Evolutionary conservation across 768 basidiomycete genomes (phyloP).

Genomic region (Suillus hirtellus): DNA sequence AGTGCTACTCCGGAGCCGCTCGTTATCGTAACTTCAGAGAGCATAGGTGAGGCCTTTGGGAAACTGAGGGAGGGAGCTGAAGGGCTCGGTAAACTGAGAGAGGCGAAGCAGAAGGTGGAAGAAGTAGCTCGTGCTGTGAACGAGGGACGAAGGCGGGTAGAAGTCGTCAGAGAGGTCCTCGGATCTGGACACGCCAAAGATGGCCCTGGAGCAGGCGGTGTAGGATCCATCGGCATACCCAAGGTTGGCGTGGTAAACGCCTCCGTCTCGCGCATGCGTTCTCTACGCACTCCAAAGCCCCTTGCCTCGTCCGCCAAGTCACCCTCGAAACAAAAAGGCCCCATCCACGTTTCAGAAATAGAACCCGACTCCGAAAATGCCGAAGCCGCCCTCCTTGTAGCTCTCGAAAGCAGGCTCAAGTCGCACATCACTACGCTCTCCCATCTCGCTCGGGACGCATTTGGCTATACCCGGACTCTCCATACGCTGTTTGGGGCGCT

Average conservation of each 20-base stretch:
- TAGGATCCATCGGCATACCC: constrained; percentile 40
- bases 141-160: constrained; percentile 71
- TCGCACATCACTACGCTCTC: constrained; percentile 58
- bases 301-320: constrained; percentile 19
- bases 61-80: constrained; percentile 22
- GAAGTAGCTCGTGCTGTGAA: constrained; percentile 76
- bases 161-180: constrained; percentile 78
- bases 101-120: constrained; percentile 62
- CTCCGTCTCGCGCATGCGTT: constrained; percentile 61
- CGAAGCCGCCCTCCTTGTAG: constrained; percentile 53
- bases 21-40: constrained; percentile 11
- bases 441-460: constrained; percentile 58
- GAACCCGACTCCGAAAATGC: constrained; percentile 34
- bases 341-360: not conserved
- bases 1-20: constrained; percentile 65
- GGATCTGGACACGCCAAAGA: constrained; percentile 37
- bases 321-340: constrained; percentile 28
- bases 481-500: constrained; percentile 50
- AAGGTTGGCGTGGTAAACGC: constrained; percentile 48
- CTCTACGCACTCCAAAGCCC: constrained; percentile 36
- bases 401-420: constrained; percentile 57
- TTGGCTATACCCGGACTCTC: constrained; percentile 62
- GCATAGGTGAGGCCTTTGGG: not conserved
- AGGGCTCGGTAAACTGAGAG: constrained; percentile 40
- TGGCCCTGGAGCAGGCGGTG: constrained; percentile 41